Percentiles rank a stretch among this genome's conserved stretches.
Conservation (phyloP, 371 early-diverging fungal genomes). For the Actinomucor elegans region DNA sequence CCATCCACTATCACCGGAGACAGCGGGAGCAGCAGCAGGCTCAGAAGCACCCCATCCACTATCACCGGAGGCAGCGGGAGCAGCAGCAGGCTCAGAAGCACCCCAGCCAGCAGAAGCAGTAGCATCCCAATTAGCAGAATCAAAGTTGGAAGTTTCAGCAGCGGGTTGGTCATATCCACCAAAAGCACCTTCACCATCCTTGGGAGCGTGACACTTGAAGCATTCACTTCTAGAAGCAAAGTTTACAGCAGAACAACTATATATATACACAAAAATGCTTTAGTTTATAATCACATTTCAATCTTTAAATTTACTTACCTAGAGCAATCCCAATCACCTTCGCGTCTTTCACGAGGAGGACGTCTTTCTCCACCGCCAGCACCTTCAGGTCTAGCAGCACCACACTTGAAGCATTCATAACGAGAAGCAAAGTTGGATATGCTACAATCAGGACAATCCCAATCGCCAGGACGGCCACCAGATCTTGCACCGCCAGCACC, state of each 20-base stretch:
- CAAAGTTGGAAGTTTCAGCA: slow-evolving; percentile 17
- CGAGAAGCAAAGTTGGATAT: slow-evolving; percentile 47
- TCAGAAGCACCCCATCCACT: slow-evolving; percentile 26
- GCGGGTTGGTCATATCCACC: slow-evolving; percentile 9
- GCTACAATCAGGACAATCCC: slow-evolving; percentile 59
- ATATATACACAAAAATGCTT: background rate
- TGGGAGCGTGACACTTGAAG: slow-evolving; percentile 64
- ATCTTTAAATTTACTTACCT: slow-evolving; percentile 35
- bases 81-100: slow-evolving; percentile 9
- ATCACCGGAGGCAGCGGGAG: slow-evolving; percentile 22
- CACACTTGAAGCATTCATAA: slow-evolving; percentile 68
- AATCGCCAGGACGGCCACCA: slow-evolving; percentile 57
- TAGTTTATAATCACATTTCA: background rate
- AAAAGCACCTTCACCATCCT: slow-evolving; percentile 40
- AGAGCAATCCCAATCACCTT: slow-evolving; percentile 74
- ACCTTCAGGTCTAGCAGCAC: slow-evolving; percentile 55
- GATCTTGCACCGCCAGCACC: slow-evolving; percentile 23
- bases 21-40: slow-evolving; percentile 10
- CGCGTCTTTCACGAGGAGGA: slow-evolving; percentile 49
- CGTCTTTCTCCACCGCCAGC: slow-evolving; percentile 48
- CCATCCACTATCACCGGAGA: slow-evolving; percentile 22
- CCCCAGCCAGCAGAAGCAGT: slow-evolving; percentile 27
- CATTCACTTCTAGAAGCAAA: slow-evolving; percentile 63
- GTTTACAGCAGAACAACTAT: slow-evolving; percentile 67
- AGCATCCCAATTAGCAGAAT: slow-evolving; percentile 18